These are phyloP conservation scores for Liriodendron chinense DNA, from an alignment of 164 flowering plant genomes.

Conservation along the genomic window DNA sequence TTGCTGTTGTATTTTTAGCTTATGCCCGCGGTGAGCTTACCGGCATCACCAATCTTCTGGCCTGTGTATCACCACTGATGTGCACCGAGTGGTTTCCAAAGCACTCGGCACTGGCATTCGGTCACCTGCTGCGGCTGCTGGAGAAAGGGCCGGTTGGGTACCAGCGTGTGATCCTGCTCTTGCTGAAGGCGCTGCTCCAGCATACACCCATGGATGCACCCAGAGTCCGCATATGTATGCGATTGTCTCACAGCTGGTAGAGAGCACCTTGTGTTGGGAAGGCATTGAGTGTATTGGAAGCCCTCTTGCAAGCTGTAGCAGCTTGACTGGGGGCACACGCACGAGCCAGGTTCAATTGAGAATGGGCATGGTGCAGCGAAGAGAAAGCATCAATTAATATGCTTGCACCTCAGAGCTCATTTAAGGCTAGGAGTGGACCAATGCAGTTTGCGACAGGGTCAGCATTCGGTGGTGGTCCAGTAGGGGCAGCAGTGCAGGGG, in stretches of 20 bases:
- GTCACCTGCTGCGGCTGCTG: slow-evolving; percentile 77
- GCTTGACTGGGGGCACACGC: slow-evolving; percentile 57
- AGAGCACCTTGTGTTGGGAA: slow-evolving; percentile 96
- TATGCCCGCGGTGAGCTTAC: slow-evolving; percentile 81
- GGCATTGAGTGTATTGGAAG: slow-evolving; percentile 93
- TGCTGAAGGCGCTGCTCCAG: slow-evolving; percentile 95
- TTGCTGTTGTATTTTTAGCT: slow-evolving; percentile 69
- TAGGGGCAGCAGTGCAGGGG: slow-evolving; percentile 29
- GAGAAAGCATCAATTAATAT: slow-evolving; percentile 40
- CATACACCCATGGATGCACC: slow-evolving; percentile 97
- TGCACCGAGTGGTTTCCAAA: slow-evolving; percentile 94
- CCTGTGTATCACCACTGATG: slow-evolving; percentile 79
- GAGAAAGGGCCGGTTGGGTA: slow-evolving; percentile 95
- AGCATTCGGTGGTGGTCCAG: neutral
- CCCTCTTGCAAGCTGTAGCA: slow-evolving; percentile 94
- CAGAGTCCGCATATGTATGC: slow-evolving; percentile 98
- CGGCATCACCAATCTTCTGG: slow-evolving; percentile 61
- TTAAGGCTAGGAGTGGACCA: slow-evolving; percentile 89
- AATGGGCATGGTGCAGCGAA: slow-evolving; percentile 60
- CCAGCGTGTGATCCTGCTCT: slow-evolving; percentile 85
- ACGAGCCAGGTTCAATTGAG: slow-evolving; percentile 52
- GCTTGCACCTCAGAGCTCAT: slow-evolving; percentile 77
- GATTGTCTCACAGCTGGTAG: slow-evolving; percentile 91
- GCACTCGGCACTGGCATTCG: slow-evolving; percentile 95
- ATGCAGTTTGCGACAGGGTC: slow-evolving; percentile 56